These are phyloP conservation scores for Pseudopithomyces chartarum DNA, from an alignment of 2,329 filamentous ascomycete genomes.

Conservation along the genomic window DNA sequence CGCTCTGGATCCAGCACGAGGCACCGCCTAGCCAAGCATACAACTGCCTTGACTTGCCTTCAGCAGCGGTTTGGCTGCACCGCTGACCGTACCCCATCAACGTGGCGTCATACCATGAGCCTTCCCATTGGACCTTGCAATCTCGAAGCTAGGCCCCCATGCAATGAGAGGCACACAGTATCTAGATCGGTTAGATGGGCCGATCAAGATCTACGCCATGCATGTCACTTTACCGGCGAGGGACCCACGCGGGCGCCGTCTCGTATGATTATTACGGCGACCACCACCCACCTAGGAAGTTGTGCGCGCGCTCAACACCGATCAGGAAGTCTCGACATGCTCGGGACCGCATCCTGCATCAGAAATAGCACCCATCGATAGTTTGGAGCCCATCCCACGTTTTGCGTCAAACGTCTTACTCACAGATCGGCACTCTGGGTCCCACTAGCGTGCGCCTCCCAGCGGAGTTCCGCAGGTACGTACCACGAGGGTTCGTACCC, in stretches of 20 bases:
- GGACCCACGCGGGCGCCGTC: neutral
- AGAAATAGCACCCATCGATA: neutral
- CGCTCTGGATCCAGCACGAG: neutral
- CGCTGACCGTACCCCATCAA: neutral
- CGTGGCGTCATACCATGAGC: neutral
- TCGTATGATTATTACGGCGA: constrained; percentile 6
- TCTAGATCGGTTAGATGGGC: neutral
- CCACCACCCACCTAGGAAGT: neutral
- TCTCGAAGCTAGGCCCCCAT: neutral
- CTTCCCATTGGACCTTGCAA: neutral
- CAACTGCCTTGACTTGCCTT: neutral
- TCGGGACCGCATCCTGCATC: neutral
- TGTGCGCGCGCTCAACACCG: neutral
- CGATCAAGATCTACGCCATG: constrained; percentile 1
- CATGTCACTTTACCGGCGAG: constrained; percentile 1
- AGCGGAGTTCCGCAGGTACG: too few species aligned
- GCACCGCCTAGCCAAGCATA: neutral
- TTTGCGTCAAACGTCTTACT: neutral
- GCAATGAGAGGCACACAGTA: neutral
- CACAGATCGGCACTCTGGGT: neutral
- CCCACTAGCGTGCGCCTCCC: too few species aligned
- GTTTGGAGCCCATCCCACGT: neutral
- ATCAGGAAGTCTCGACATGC: neutral
- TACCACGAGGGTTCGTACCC: neutral
- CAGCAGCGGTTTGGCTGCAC: neutral